phyloP scores from a whole-genome alignment of 2,329 filamentous ascomycete genomes.

The Ophiobolus disseminans region DNA sequence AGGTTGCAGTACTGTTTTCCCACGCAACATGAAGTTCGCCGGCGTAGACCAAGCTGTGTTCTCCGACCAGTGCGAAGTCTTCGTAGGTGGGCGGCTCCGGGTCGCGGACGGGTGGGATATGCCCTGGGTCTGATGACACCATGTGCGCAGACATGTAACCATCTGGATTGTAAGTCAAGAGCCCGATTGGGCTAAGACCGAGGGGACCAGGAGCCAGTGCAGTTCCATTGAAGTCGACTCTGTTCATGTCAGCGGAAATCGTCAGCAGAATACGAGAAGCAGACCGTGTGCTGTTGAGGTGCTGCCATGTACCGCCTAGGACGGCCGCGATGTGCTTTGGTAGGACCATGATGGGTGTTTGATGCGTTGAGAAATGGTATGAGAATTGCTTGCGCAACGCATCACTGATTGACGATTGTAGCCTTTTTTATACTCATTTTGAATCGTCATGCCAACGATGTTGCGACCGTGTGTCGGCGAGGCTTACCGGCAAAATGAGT shows the following conservation, averaged over 20 bases:
- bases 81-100: constrained; percentile 9
- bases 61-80: constrained; percentile 17
- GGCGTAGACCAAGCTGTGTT: constrained; percentile 13
- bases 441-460: too few relatives aligned
- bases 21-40: constrained; percentile 12
- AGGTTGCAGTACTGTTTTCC: constrained; percentile 13
- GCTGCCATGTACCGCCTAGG: constrained; percentile 17
- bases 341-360: constrained; percentile 9
- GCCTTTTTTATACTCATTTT: too few relatives aligned
- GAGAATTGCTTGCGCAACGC: too few relatives aligned
- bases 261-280: not conserved
- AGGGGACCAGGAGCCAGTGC: not conserved
- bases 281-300: constrained; percentile 10
- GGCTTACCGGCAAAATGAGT: too few relatives aligned
- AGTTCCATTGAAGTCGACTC: constrained; percentile 12
- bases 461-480: too few relatives aligned
- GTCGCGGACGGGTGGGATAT: constrained; percentile 4
- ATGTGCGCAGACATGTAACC: constrained; percentile 25
- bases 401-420: too few relatives aligned
- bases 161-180: constrained; percentile 14
- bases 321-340: constrained; percentile 12
- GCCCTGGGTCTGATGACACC: constrained; percentile 10
- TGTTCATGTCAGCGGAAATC: not conserved
- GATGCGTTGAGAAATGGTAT: not conserved
- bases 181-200: constrained; percentile 3